Base-by-base conservation (phyloP, 2,329 filamentous ascomycete species). In the Chaetomium globosum region DNA sequence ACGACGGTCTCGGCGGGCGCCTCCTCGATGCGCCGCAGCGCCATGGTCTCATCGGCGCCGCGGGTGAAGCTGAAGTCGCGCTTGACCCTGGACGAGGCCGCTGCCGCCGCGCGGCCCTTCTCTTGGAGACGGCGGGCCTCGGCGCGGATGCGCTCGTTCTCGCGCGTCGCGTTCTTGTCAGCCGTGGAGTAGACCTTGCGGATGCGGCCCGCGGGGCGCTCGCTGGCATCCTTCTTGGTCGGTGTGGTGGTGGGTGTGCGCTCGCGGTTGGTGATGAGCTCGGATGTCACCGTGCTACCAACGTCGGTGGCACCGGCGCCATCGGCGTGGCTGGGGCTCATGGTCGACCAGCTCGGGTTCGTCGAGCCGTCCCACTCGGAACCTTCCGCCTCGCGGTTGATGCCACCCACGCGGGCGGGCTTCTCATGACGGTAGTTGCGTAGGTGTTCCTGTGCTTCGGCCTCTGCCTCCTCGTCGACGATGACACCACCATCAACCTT, bases 341-440 rank as follows among this genome's bases (percentile, higher is more conserved):
- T 65, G 52, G 69, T 84, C 39, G 87, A 88, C 73, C 84, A 85
- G 70, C 89, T 87, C 57, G 89, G 89, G 76, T 85, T 87, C 21
- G 84, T 86, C 13, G 82, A 85, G 53, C 91, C 91, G 74, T 96
- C 91, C 83, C 92, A 96, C 70, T 86, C 81, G 66, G 87, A 90
- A 67, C 89, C 90, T 71, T 97, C 94, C 52, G 88, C 84, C 70
- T 90, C 83, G 72, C 89, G 88, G 79, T 98, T 98, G 76, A 98
- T 80, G 23, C 94, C 94, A 43, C 94, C 94, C 1, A 98, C 93
- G 59, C 90, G 85, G 0, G 94, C 94, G 1, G 92, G 82, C 76
- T 89, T 91, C 79, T 98, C 94, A 74, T 92, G 85, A 28, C 93
- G 90, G 81, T 98, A 98, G 39, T 87, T 87, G 65, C 89, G 87